A percentile compares a stretch with the other conserved stretches of the same genome.
Evolutionary conservation across 1,284 basidiomycete genomes (phyloP).

Genomic region (Ceratobasidium sp.): DNA sequence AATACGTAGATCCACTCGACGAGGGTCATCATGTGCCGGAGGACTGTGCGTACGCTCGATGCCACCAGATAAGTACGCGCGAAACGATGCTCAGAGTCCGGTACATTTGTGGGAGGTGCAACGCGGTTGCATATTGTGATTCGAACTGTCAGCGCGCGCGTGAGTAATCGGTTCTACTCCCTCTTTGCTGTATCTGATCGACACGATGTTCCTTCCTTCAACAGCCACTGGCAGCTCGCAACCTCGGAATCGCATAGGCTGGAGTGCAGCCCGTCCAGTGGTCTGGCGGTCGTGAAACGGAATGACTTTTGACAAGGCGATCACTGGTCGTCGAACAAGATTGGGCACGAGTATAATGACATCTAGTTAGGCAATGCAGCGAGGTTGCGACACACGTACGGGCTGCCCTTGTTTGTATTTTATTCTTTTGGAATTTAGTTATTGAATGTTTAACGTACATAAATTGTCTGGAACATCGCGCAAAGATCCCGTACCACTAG

Average conservation of each 20-base stretch:
- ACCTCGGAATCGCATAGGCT: not conserved
- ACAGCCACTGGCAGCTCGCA: not conserved
- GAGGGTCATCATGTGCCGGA: not conserved
- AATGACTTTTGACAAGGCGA: not conserved
- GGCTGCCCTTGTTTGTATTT: too few species aligned
- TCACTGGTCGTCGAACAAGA: not conserved
- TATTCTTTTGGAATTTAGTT: too few species aligned
- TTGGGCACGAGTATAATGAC: not conserved
- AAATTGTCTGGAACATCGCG: too few species aligned
- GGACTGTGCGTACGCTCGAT: constrained; percentile 6
- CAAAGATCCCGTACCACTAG: too few species aligned
- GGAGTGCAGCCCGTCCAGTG: not conserved
- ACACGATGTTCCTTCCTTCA: too few species aligned
- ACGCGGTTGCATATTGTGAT: too few species aligned
- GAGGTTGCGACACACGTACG: too few species aligned
- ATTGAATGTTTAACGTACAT: too few species aligned
- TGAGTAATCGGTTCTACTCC: too few species aligned
- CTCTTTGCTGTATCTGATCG: too few species aligned
- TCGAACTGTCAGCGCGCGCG: too few species aligned
- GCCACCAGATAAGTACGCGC: not conserved
- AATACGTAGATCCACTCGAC: not conserved
- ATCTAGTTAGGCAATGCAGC: too few species aligned
- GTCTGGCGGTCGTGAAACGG: not conserved
- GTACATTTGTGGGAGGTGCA: not conserved
- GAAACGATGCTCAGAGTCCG: not conserved